Evolutionary conservation across 345 rosid species (phyloP).

Genomic region (Bretschneidera sinensis): DNA sequence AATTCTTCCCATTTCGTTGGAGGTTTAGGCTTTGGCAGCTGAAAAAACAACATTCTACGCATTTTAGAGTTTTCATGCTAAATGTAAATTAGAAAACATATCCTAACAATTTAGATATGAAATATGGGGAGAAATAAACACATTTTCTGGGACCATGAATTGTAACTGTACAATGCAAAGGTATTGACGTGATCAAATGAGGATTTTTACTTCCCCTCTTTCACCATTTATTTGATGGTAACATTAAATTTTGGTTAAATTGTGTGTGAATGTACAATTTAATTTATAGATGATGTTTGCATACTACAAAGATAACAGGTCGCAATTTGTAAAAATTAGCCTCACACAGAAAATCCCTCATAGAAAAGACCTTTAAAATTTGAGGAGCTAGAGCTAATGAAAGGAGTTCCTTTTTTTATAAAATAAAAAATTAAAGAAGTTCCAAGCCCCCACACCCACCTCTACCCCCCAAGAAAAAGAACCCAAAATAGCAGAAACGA

Average conservation of each 20-base stretch:
- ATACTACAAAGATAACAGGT: neutral
- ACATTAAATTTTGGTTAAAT: too few species aligned
- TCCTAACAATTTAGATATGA: too few species aligned
- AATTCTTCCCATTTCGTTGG: slow-evolving; percentile 35
- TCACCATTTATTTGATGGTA: neutral
- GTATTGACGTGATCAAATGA: too few species aligned
- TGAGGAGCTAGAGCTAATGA: neutral
- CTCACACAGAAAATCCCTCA: neutral
- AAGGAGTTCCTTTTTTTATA: neutral
- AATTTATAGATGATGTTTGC: neutral
- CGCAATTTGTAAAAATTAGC: neutral
- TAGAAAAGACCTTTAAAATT: neutral
- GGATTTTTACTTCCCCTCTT: too few species aligned
- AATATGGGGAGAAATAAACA: too few species aligned
- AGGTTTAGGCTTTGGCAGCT: slow-evolving; percentile 34
- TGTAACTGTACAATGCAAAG: too few species aligned
- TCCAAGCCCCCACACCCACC: too few species aligned
- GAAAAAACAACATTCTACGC: neutral
- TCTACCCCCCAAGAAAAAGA: too few species aligned
- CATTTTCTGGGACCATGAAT: too few species aligned
- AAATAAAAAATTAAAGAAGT: too few species aligned
- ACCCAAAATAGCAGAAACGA: too few species aligned
- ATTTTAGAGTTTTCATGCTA: neutral
- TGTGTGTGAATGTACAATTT: neutral
- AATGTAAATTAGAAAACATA: neutral